Conservation (phyloP, 2,329 filamentous ascomycete species). For the Fusarium piperis region DNA sequence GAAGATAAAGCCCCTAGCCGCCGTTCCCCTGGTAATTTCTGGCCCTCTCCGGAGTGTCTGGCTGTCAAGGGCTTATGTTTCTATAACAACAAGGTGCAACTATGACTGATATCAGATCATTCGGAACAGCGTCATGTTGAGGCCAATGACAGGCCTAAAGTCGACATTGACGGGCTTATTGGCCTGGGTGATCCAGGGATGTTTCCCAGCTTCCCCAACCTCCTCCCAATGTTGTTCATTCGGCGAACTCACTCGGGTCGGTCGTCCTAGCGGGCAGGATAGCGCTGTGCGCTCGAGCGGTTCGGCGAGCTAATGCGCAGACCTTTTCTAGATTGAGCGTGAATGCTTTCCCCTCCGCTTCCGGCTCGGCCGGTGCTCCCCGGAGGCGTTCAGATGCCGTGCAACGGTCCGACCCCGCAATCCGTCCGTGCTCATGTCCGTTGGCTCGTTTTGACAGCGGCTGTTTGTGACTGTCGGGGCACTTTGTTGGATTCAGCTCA, state of each 20-base stretch:
- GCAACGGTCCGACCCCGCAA: conserved; percentile 22
- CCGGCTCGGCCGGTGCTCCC: background rate
- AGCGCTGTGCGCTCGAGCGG: background rate
- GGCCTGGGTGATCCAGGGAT: background rate
- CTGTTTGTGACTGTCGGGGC: background rate
- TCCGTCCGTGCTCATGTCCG: background rate
- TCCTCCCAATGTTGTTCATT: background rate
- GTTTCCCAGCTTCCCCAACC: background rate
- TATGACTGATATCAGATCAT: conserved; percentile 2
- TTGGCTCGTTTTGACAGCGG: background rate
- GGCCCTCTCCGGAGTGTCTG: background rate
- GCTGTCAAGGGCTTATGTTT: background rate
- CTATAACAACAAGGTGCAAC: background rate
- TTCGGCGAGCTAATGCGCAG: background rate
- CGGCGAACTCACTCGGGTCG: background rate
- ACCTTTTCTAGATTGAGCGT: background rate
- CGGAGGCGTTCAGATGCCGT: conserved; percentile 9
- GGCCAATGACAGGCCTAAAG: conserved; percentile 14
- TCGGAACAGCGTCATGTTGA: background rate
- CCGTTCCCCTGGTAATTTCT: background rate
- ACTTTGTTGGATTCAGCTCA: background rate
- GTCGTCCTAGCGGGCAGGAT: background rate
- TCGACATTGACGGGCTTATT: conserved; percentile 18
- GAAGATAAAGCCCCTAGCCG: background rate
- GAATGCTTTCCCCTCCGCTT: conserved; percentile 5